Evolutionary conservation across 495 filamentous ascomycete species (phyloP).

Genomic region (Pseudomonodictys pantanalensis): DNA sequence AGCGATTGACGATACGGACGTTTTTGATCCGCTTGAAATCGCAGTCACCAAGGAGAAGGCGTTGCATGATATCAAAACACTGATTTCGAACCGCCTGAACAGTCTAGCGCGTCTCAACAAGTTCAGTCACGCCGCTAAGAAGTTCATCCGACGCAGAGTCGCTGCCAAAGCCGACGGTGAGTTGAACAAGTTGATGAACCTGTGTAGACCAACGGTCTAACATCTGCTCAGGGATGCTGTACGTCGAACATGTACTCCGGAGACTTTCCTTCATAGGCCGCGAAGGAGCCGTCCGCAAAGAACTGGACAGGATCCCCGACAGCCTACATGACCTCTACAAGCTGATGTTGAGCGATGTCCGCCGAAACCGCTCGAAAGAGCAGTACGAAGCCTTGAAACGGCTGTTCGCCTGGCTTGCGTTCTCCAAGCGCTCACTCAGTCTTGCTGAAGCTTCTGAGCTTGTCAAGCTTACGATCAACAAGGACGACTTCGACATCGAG

Average conservation of each 20-base stretch:
- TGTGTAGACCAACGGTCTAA: neutral
- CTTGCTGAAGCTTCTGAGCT: slow-evolving; percentile 28
- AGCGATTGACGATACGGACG: neutral
- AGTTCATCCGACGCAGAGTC: neutral
- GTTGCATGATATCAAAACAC: slow-evolving; percentile 19
- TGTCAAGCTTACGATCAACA: slow-evolving; percentile 14
- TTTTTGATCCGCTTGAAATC: neutral
- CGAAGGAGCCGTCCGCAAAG: slow-evolving; percentile 23
- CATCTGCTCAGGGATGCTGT: slow-evolving; percentile 23
- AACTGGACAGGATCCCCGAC: slow-evolving; percentile 18
- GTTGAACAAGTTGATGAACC: neutral
- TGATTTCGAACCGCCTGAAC: slow-evolving; percentile 24
- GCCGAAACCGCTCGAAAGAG: slow-evolving; percentile 6
- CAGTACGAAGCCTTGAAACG: slow-evolving; percentile 18
- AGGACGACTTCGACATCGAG: slow-evolving; percentile 15
- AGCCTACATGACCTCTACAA: slow-evolving; percentile 26
- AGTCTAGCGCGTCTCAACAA: slow-evolving; percentile 14
- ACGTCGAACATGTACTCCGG: slow-evolving; percentile 30
- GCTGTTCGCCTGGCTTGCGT: slow-evolving; percentile 31
- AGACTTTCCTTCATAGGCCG: slow-evolving; percentile 28
- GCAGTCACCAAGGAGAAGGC: slow-evolving; percentile 22
- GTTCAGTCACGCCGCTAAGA: slow-evolving; percentile 7
- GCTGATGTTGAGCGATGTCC: slow-evolving; percentile 23
- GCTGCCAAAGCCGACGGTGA: neutral
- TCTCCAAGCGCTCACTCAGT: slow-evolving; percentile 20